These are phyloP conservation scores for Cyclotella kingstonii DNA, from an alignment of 108 stramenopile species.

Conservation along the genomic window DNA sequence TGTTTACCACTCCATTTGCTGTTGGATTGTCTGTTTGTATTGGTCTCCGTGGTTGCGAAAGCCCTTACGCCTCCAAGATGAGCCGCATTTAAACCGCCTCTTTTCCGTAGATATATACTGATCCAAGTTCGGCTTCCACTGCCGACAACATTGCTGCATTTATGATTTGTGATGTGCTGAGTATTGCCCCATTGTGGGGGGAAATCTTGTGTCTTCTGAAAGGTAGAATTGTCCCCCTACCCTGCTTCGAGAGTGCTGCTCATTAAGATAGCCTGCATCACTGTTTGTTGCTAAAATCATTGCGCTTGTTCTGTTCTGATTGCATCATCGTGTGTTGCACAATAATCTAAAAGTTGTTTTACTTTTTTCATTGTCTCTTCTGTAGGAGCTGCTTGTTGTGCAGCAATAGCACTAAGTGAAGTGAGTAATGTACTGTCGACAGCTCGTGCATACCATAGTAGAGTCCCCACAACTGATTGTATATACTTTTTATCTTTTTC, in stretches of 20 bases:
- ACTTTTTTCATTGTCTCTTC: slow-evolving; percentile 7
- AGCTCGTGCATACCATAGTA: too few relatives aligned
- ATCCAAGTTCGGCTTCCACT: slow-evolving; percentile 48
- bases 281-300: slow-evolving; percentile 12
- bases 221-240: slow-evolving; percentile 34
- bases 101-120: slow-evolving; percentile 35
- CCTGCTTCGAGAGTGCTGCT: slow-evolving; percentile 9
- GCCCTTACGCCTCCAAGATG: slow-evolving; percentile 17
- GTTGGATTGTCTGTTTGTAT: slow-evolving; percentile 35
- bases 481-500: slow-evolving; percentile 14
- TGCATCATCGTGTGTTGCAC: slow-evolving; percentile 7
- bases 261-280: not conserved
- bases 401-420: not conserved
- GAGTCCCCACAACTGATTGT: slow-evolving; percentile 33
- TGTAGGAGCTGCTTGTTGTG: slow-evolving; percentile 1
- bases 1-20: slow-evolving; percentile 42
- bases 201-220: not conserved
- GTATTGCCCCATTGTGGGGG: slow-evolving; percentile 24
- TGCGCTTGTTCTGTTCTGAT: slow-evolving; percentile 32
- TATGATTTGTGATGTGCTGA: slow-evolving; percentile 17
- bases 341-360: slow-evolving; percentile 47
- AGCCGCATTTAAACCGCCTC: slow-evolving; percentile 16
- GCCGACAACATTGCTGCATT: slow-evolving; percentile 18
- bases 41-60: slow-evolving; percentile 14
- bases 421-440: too few relatives aligned